Evolutionary conservation across 345 rosid genomes (phyloP).

Genomic region (Corchorus olitorius): DNA sequence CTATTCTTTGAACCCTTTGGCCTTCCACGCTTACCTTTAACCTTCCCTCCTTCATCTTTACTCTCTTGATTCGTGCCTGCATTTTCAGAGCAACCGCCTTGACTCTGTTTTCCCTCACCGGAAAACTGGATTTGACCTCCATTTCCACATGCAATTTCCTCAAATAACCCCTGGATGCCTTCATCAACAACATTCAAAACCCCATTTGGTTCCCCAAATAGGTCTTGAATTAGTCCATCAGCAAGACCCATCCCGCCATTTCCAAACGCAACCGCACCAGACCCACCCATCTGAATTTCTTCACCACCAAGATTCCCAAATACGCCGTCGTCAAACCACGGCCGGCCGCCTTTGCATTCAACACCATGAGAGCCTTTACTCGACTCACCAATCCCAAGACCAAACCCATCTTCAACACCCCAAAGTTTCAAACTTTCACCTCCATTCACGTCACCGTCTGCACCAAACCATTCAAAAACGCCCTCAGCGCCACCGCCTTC

Average conservation of each 20-base stretch:
- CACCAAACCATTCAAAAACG: conserved; percentile 27
- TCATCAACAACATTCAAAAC: conserved; percentile 15
- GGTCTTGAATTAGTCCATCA: conserved; percentile 24
- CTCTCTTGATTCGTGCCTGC: background rate
- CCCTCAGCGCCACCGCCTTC: conserved; percentile 18
- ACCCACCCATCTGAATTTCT: conserved; percentile 22
- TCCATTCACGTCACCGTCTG: conserved; percentile 22
- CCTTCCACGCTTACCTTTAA: conserved; percentile 28
- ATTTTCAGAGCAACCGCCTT: conserved; percentile 14
- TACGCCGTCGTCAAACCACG: conserved; percentile 22
- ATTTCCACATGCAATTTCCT: conserved; percentile 12
- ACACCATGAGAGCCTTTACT: conserved; percentile 12
- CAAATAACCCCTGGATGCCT: conserved; percentile 24
- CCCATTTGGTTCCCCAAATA: conserved; percentile 24
- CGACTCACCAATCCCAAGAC: conserved; percentile 9
- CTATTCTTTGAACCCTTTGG: conserved; percentile 32
- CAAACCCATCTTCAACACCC: conserved; percentile 23
- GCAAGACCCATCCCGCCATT: conserved; percentile 22
- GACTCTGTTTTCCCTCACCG: conserved; percentile 4
- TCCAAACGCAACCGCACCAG: conserved; percentile 9
- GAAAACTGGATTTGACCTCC: background rate
- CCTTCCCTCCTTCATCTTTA: conserved; percentile 4
- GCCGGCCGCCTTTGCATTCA: conserved; percentile 5
- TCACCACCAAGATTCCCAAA: conserved; percentile 18
- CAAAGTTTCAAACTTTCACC: conserved; percentile 29